phyloP scores from a whole-genome alignment of 805 yeast genomes.

The Nakazawaea siamensis region DNA sequence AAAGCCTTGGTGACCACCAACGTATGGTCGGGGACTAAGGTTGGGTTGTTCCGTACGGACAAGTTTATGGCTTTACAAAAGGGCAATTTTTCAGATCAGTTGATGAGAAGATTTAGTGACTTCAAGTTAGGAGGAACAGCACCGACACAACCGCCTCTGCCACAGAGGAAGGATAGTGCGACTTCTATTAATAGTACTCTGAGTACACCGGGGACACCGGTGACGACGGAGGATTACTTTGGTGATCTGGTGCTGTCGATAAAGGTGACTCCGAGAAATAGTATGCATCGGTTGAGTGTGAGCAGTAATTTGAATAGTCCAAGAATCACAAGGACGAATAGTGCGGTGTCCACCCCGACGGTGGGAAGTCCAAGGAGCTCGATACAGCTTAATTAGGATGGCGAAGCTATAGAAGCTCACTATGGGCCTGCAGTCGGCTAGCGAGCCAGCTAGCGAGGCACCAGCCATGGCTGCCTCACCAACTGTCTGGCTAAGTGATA shows the following conservation, averaged over 20 bases:
- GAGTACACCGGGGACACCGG: slow-evolving; percentile 4
- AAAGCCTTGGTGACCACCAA: slow-evolving; percentile 22
- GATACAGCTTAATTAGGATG: no score
- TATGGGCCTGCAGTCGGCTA: no score
- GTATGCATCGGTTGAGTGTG: slow-evolving; percentile 10
- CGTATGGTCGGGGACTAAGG: slow-evolving; percentile 36
- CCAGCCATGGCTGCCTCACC: background rate
- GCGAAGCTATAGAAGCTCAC: no score
- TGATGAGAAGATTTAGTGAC: slow-evolving; percentile 41
- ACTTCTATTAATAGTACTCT: background rate
- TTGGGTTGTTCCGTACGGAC: slow-evolving; percentile 28
- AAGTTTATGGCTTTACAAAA: slow-evolving; percentile 2
- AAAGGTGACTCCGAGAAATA: slow-evolving; percentile 18
- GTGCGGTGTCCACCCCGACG: slow-evolving; percentile 4
- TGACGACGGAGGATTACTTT: slow-evolving; percentile 4
- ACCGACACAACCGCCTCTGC: slow-evolving; percentile 20
- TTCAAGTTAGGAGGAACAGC: slow-evolving; percentile 20
- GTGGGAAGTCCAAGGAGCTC: slow-evolving; percentile 10
- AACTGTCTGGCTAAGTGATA: background rate
- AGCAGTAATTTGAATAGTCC: slow-evolving; percentile 9
- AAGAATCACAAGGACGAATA: slow-evolving; percentile 3
- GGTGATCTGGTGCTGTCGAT: slow-evolving; percentile 12
- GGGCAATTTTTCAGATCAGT: slow-evolving; percentile 28
- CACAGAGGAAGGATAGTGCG: slow-evolving; percentile 16
- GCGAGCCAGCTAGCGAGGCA: no score